Evolutionary conservation across 768 basidiomycete genomes (phyloP), one percentile per base, ranked within the genome.

Genomic region (Suillus occidentalis): DNA sequence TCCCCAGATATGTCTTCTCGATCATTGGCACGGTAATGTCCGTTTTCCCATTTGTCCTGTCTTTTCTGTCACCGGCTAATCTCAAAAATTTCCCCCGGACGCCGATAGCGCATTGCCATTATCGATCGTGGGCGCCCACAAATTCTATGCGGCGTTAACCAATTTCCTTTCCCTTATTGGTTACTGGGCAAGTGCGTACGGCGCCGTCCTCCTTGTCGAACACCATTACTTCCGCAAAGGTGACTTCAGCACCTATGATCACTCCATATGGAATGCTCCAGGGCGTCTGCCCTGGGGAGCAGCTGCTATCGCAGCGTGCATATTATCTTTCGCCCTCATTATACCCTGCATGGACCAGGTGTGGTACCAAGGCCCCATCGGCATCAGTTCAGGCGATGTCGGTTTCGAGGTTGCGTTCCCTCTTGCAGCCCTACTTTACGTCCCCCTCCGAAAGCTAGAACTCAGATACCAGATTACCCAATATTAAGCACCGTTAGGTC

Each of bases 321-420:
- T 79, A 0, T 77, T 84, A 14, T 79, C 86, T 3, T 86, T 87
- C 62, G 85, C 77, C 8, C 78, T 91, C 25, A 76, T 88, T 28
- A 77, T 92, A 6, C 86, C 89, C 6, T 85, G 80, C 59, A 93
- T 93, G 86, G 78, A 84, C 64, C 90, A 94, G 70, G 84, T 79
- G 16, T 92, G 87, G 85, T 92, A 85, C 71, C 75, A 77, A 4
- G 91, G 91, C 1, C 90, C 90, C 0, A 86, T 92, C 22, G 90
- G 89, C 4, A 68, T 72, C 42, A 77, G 70, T 9, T 81, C 87
- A 13, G 91, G 91, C 3, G 91, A 93, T 73, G 86, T 93, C 61
- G 91, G 89, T 3, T 83, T 93, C 45, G 80, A 89, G 65, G 74
- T 87, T 18, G 88, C 88, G 0, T 85, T 88, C 61, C 72, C 75